phyloP scores from a whole-genome alignment of 208 protist species.

The Leishmania turanica region DNA sequence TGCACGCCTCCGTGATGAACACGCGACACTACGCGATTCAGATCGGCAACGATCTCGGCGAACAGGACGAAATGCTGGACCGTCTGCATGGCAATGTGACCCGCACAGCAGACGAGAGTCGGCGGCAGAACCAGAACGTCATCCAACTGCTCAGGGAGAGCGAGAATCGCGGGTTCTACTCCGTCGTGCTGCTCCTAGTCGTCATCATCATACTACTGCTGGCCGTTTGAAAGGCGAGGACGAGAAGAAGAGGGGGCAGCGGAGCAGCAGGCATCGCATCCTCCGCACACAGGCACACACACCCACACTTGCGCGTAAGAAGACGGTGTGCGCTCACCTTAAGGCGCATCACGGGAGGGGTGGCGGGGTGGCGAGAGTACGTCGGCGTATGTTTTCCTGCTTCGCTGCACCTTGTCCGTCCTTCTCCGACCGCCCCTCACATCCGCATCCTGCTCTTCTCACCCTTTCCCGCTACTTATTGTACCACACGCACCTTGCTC shows the following conservation, averaged over 20 bases:
- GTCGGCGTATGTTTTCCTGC: not conserved
- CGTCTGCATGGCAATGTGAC: conserved; percentile 58
- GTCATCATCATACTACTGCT: conserved; percentile 76
- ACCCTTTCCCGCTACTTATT: not conserved
- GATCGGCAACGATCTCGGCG: conserved; percentile 71
- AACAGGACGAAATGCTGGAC: conserved; percentile 83
- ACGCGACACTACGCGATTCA: conserved; percentile 77
- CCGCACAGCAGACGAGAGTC: conserved; percentile 67
- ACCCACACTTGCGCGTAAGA: not conserved
- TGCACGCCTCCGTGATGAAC: conserved; percentile 85
- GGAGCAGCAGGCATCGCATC: not conserved
- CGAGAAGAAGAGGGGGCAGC: not conserved
- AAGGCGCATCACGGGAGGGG: not conserved
- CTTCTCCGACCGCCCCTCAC: not conserved
- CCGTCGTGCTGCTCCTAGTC: conserved; percentile 57
- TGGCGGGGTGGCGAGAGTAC: not conserved
- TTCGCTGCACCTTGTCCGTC: not conserved
- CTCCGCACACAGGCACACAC: not conserved
- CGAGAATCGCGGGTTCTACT: conserved; percentile 76
- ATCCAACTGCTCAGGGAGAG: conserved; percentile 70
- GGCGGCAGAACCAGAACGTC: conserved; percentile 80
- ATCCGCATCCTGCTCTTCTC: not conserved
- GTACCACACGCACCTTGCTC: not conserved
- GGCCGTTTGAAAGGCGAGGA: conserved; percentile 34
- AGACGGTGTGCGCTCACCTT: not conserved